Evolutionary conservation across 1,284 basidiomycete genomes (phyloP), one percentile per base, ranked within the genome.

Genomic region (Thecaphora thlaspeos): DNA sequence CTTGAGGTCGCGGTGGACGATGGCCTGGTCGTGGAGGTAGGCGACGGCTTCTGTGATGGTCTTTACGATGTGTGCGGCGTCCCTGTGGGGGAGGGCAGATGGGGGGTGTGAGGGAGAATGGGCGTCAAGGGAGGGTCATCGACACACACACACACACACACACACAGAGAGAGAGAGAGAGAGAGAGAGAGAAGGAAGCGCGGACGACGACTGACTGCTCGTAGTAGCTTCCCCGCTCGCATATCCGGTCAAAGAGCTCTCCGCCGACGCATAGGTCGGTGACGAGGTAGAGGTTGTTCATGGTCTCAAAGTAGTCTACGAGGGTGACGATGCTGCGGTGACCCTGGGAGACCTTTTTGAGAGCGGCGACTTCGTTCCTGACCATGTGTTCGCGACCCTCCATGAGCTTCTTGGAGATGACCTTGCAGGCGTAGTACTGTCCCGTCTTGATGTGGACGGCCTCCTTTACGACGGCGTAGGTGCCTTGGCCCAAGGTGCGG

Each of bases 1-100:
- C 79, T 98, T 98, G 62, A 98, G 82, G 77, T 98, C 91, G 88
- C 94, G 85, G 77, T 98, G 94, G n/a, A 98, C 94, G 73, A 98
- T 93, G 9, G 90, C 92, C 62, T 87, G 85, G 42, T 86, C 85
- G 76, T 98, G 94, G 50, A 98, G 88, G 79, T 97, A 95, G 62
- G 88, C 85, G 56, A 97, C 92, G 2, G 92, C 88, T 37, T 84
- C 83, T 68, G 90, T 84, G 74, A 97, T 89, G 5, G 89, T 93
- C 46, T 89, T 85, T 15, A 98, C 84, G 46, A 98, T 87, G 48
- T 83, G 85, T 1, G 92, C 90, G 0, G 94, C 95, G 75, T 98
- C 94, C 47, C 89, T 46, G 43, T n/a, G n/a, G 32, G 26, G 18
- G 18, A 23, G 19, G 9, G 18, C 4, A 19, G 49, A 36, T 12